Evolutionary conservation across 495 filamentous ascomycete species (phyloP).

Genomic region (Hypoxylon trugodes): DNA sequence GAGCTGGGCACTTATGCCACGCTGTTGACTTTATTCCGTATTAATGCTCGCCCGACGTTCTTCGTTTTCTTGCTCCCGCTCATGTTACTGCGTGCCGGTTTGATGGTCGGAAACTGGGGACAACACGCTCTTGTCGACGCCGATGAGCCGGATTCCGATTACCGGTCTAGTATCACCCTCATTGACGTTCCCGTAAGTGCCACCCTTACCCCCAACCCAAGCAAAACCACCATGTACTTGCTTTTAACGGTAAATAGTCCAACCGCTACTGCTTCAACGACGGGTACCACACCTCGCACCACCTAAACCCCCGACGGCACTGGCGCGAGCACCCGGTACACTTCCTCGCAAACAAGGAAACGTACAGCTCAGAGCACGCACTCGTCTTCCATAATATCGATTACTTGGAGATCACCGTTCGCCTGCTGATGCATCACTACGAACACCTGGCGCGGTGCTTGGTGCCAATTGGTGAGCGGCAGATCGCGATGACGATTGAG

Average conservation of each 20-base stretch:
- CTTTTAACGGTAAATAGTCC: constrained; percentile 47
- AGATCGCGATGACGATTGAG: constrained; percentile 66
- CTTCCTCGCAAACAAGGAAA: constrained; percentile 68
- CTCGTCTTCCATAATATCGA: constrained; percentile 78
- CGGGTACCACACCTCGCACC: constrained; percentile 80
- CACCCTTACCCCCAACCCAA: background rate
- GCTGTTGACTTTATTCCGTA: constrained; percentile 57
- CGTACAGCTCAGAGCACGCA: constrained; percentile 66
- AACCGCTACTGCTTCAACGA: constrained; percentile 82
- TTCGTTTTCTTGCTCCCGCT: constrained; percentile 71
- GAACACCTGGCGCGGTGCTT: constrained; percentile 67
- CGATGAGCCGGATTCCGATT: constrained; percentile 72
- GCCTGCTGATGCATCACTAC: constrained; percentile 69
- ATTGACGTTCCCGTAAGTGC: constrained; percentile 73
- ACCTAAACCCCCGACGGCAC: constrained; percentile 75
- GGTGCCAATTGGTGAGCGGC: constrained; percentile 70
- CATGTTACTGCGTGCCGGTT: constrained; percentile 63
- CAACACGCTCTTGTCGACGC: constrained; percentile 80
- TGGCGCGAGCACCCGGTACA: constrained; percentile 76
- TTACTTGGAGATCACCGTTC: constrained; percentile 72
- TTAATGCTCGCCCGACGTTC: constrained; percentile 60
- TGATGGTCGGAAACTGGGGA: constrained; percentile 81
- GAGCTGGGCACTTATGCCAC: constrained; percentile 63
- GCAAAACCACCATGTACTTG: background rate
- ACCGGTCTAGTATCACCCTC: constrained; percentile 73